Conservation (phyloP, 2,329 filamentous ascomycete genomes). For the Alternaria dauci region DNA sequence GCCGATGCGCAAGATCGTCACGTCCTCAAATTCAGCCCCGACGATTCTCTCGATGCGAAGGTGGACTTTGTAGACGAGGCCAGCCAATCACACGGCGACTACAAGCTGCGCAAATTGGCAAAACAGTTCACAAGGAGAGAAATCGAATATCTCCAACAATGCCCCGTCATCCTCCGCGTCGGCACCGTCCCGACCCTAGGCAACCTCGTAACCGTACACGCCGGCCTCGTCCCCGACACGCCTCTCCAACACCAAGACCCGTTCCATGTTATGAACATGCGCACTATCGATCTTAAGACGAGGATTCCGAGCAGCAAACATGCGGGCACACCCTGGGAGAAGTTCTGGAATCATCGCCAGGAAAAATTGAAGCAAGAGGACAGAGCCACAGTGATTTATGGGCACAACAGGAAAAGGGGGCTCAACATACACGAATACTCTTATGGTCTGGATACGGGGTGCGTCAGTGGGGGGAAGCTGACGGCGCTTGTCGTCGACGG, state of each 20-base stretch:
- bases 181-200: slow-evolving; percentile 69
- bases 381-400: slow-evolving; percentile 70
- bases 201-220: slow-evolving; percentile 81
- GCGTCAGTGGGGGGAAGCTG: slow-evolving; percentile 76
- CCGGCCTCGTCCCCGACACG: slow-evolving; percentile 80
- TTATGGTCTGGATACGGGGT: slow-evolving; percentile 86
- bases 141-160: slow-evolving; percentile 71
- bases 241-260: slow-evolving; percentile 76
- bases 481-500: slow-evolving; percentile 79
- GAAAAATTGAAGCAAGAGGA: slow-evolving; percentile 43
- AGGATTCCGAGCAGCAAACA: slow-evolving; percentile 63
- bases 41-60: slow-evolving; percentile 45
- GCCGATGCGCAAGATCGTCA: slow-evolving; percentile 48
- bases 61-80: slow-evolving; percentile 42
- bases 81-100: slow-evolving; percentile 44
- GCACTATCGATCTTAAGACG: slow-evolving; percentile 72
- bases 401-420: slow-evolving; percentile 78
- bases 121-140: slow-evolving; percentile 67
- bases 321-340: slow-evolving; percentile 72
- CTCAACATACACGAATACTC: slow-evolving; percentile 74
- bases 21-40: slow-evolving; percentile 30
- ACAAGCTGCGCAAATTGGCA: slow-evolving; percentile 61
- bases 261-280: slow-evolving; percentile 90
- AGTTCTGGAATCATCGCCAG: slow-evolving; percentile 61
- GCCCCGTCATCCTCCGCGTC: slow-evolving; percentile 80